A percentile compares a stretch with the other conserved stretches of the same genome.
Conservation (phyloP, 1,284 basidiomycete species). For the Ceratobasidium theobromae region DNA sequence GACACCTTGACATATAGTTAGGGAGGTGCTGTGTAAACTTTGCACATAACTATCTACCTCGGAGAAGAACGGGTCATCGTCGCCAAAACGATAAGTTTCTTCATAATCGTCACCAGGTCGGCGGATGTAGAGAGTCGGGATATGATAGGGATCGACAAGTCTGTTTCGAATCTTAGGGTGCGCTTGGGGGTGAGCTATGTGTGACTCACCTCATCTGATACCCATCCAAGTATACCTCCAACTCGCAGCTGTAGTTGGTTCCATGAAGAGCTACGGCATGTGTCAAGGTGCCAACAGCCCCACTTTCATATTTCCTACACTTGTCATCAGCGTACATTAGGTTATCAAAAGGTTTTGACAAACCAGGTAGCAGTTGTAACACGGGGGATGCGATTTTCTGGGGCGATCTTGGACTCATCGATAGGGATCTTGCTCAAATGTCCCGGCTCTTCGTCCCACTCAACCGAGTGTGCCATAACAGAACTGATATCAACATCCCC, state of each 20-base stretch:
- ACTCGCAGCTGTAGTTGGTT: slow-evolving; percentile 86
- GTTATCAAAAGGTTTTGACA: slow-evolving; percentile 36
- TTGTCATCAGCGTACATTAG: slow-evolving; percentile 38
- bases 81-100: slow-evolving; percentile 70
- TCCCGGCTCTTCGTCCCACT: slow-evolving; percentile 90
- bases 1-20: slow-evolving; percentile 57
- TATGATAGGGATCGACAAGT: slow-evolving; percentile 45
- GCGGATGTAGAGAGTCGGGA: slow-evolving; percentile 80
- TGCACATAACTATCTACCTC: slow-evolving; percentile 49
- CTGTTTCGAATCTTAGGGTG: slow-evolving; percentile 17
- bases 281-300: slow-evolving; percentile 86
- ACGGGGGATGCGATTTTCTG: slow-evolving; percentile 79
- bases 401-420: slow-evolving; percentile 75
- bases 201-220: slow-evolving; percentile 50
- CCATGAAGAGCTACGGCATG: slow-evolving; percentile 90
- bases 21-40: not conserved
- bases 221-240: slow-evolving; percentile 90
- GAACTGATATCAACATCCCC: slow-evolving; percentile 90
- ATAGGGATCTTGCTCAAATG: slow-evolving; percentile 77
- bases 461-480: slow-evolving; percentile 83
- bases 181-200: not conserved
- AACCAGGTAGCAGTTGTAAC: slow-evolving; percentile 78
- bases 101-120: slow-evolving; percentile 83
- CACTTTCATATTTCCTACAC: slow-evolving; percentile 83
- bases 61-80: slow-evolving; percentile 92